Percentiles rank a stretch among this genome's conserved stretches.
Evolutionary conservation across 768 basidiomycete species (phyloP).

Genomic region (Rhizopogon vesiculosus): DNA sequence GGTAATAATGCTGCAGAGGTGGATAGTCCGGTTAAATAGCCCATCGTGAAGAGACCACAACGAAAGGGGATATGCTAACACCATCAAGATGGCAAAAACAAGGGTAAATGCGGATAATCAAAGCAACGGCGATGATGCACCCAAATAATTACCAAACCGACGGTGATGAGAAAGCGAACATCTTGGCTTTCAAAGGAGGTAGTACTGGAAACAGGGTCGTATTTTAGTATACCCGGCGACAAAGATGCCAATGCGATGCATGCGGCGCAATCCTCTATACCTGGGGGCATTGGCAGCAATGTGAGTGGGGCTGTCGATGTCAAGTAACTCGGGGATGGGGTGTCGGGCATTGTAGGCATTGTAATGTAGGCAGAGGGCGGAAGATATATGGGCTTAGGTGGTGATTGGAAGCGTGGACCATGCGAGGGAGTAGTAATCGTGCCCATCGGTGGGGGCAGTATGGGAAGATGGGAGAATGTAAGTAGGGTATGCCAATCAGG

Average conservation of each 20-base stretch:
- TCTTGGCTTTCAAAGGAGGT: slow-evolving; percentile 47
- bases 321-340: slow-evolving; percentile 50
- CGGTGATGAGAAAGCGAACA: too few species aligned
- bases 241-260: slow-evolving; percentile 39
- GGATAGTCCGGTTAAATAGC: too few species aligned
- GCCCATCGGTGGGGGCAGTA: slow-evolving; percentile 28
- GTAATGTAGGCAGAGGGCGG: slow-evolving; percentile 14
- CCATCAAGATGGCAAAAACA: too few species aligned
- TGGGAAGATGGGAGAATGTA: slow-evolving; percentile 60
- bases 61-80: too few species aligned
- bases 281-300: slow-evolving; percentile 55
- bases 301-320: slow-evolving; percentile 48
- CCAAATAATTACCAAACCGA: too few species aligned
- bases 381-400: slow-evolving; percentile 19
- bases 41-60: too few species aligned
- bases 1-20: too few species aligned
- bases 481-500: slow-evolving; percentile 43
- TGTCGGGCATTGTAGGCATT: slow-evolving; percentile 42
- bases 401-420: slow-evolving; percentile 26
- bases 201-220: slow-evolving; percentile 17
- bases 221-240: slow-evolving; percentile 26
- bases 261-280: slow-evolving; percentile 45
- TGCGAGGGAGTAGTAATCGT: slow-evolving; percentile 23
- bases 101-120: too few species aligned
- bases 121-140: too few species aligned